phyloP scores from a whole-genome alignment of 179 eudicot genomes.

The Spergularia azorica region DNA sequence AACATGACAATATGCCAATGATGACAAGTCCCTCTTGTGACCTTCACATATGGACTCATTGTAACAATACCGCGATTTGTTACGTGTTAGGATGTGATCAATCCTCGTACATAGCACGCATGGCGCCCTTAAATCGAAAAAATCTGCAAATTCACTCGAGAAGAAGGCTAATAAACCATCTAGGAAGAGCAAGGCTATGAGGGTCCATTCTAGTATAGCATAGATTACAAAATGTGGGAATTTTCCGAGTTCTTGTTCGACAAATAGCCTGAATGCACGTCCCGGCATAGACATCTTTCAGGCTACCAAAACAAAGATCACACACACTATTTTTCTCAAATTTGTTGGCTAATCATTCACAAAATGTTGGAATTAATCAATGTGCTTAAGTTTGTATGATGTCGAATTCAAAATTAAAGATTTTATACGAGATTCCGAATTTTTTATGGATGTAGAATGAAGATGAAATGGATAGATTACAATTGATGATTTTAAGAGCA shows the following conservation, averaged over 20 bases:
- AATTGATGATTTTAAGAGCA: not conserved
- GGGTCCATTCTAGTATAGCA: constrained; percentile 61
- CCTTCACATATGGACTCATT: constrained; percentile 43
- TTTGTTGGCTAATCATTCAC: not conserved
- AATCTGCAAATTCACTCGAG: constrained; percentile 41
- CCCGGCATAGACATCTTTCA: constrained; percentile 32
- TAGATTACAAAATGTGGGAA: constrained; percentile 66
- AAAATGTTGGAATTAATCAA: constrained; percentile 3
- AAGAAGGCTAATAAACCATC: constrained; percentile 41
- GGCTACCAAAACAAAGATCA: constrained; percentile 10
- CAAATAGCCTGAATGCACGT: constrained; percentile 40
- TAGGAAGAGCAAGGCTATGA: constrained; percentile 41
- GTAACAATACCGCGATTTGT: constrained; percentile 28
- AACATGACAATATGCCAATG: constrained; percentile 50
- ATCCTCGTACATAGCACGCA: constrained; percentile 46
- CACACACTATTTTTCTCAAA: not conserved
- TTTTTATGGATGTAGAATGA: not conserved
- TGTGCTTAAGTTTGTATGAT: not conserved
- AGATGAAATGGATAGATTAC: not conserved
- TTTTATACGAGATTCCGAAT: not conserved
- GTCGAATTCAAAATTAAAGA: not conserved
- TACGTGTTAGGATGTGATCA: constrained; percentile 37
- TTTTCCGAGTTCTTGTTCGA: constrained; percentile 64
- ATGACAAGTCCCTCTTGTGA: constrained; percentile 46
- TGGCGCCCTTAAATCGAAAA: constrained; percentile 41